Conservation (phyloP, 306 rosid genomes). For the Corylus heterophylla region DNA sequence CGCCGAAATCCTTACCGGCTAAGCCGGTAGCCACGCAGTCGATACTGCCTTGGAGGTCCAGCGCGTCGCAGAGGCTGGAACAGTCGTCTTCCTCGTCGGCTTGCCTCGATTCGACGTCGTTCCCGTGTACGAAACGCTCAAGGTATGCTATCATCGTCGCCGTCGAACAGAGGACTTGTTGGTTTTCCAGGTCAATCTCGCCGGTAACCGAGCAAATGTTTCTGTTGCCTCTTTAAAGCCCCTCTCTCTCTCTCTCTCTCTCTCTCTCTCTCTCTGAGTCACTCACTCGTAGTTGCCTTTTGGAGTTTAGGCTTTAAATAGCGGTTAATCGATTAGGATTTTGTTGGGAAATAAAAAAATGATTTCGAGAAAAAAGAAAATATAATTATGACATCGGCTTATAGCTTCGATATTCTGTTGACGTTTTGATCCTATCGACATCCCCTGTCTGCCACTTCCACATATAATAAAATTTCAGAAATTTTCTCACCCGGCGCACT, state of each 20-base stretch:
- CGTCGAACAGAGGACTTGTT: background rate
- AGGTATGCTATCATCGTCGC: slow-evolving; percentile 77
- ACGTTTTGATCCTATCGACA: slow-evolving; percentile 46
- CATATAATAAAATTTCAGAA: background rate
- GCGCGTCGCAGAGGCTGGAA: slow-evolving; percentile 30
- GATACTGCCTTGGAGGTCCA: slow-evolving; percentile 44
- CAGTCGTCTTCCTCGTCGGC: slow-evolving; percentile 38
- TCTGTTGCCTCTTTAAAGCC: background rate
- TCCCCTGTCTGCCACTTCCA: slow-evolving; percentile 63
- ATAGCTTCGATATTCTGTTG: slow-evolving; percentile 32
- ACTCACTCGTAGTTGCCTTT: background rate
- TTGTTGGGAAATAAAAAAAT: background rate
- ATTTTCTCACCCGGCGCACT: background rate
- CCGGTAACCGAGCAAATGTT: background rate
- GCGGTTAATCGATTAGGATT: slow-evolving; percentile 18
- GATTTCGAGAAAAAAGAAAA: background rate
- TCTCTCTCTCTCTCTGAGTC: background rate
- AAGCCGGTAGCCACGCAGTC: slow-evolving; percentile 32
- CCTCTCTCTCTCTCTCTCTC: slow-evolving; percentile 1
- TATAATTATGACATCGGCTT: slow-evolving; percentile 29
- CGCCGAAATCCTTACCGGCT: slow-evolving; percentile 81
- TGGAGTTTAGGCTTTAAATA: slow-evolving; percentile 30
- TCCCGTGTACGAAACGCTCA: slow-evolving; percentile 66
- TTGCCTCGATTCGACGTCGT: slow-evolving; percentile 58
- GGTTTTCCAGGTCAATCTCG: slow-evolving; percentile 9